Percentiles rank a stretch among this genome's conserved stretches.
Evolutionary conservation across 768 basidiomycete species (phyloP).

Genomic region (Leccinum sublutescens): DNA sequence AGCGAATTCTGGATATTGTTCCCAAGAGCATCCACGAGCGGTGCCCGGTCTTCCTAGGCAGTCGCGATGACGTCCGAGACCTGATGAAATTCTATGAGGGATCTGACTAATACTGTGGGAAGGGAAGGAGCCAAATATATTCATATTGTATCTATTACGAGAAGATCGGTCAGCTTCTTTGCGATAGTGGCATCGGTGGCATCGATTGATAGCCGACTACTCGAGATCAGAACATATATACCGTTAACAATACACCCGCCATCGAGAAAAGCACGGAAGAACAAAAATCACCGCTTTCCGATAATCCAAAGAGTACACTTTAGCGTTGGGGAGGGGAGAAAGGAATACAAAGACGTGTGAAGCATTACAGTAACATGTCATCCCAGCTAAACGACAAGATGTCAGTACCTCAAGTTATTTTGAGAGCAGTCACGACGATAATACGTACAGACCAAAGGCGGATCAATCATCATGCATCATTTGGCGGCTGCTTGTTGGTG

Average conservation of each 20-base stretch:
- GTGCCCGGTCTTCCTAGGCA: slow-evolving; percentile 90
- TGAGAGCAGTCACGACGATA: not conserved
- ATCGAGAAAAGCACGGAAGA: not conserved
- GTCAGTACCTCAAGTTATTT: not conserved
- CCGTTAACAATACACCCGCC: slow-evolving; percentile 22
- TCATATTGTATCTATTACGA: not conserved
- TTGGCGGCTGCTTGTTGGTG: slow-evolving; percentile 26
- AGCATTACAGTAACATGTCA: not conserved
- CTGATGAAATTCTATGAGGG: slow-evolving; percentile 78
- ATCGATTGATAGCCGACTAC: not conserved
- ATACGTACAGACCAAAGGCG: slow-evolving; percentile 4
- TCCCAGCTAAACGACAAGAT: not conserved
- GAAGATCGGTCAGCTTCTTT: not conserved
- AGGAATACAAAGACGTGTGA: not conserved
- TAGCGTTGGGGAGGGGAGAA: not conserved
- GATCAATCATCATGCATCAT: no score
- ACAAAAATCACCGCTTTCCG: not conserved
- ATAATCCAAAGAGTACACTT: not conserved
- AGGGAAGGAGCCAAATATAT: not conserved
- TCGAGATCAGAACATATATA: slow-evolving; percentile 3
- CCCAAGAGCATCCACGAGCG: slow-evolving; percentile 89
- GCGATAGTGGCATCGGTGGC: not conserved
- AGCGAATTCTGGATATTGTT: slow-evolving; percentile 88
- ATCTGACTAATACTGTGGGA: not conserved
- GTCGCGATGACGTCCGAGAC: slow-evolving; percentile 90